Percentiles rank a stretch among this genome's conserved stretches.
Evolutionary conservation across 192 early-diverging fungal genomes (phyloP).

Genomic region (Dissophora ornata): DNA sequence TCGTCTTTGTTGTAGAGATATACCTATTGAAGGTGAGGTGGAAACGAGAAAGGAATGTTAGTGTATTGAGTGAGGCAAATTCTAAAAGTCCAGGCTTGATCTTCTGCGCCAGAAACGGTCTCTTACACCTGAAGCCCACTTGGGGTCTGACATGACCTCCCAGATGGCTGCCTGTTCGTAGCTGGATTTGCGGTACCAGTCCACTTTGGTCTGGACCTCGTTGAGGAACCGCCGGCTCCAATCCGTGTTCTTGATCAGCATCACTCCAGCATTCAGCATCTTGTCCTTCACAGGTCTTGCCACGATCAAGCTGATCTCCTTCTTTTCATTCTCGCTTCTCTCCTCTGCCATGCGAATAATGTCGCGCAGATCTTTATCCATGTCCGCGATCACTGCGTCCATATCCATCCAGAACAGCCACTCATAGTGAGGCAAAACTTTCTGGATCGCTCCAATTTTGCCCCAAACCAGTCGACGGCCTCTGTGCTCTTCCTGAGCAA

Average conservation of each 20-base stretch:
- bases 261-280: constrained; percentile 71
- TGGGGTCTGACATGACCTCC: constrained; percentile 59
- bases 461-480: constrained; percentile 70
- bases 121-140: constrained; percentile 48
- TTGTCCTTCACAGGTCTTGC: constrained; percentile 56
- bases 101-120: background rate
- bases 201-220: constrained; percentile 51
- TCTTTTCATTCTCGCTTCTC: constrained; percentile 11
- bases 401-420: constrained; percentile 75
- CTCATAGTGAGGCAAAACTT: constrained; percentile 66
- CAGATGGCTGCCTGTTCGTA: constrained; percentile 71
- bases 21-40: constrained; percentile 17
- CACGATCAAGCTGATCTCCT: constrained; percentile 61
- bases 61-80: background rate
- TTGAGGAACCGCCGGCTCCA: constrained; percentile 62
- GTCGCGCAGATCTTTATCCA: constrained; percentile 51
- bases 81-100: background rate
- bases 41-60: constrained; percentile 12
- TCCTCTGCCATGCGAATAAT: constrained; percentile 56
- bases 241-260: constrained; percentile 67
- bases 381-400: constrained; percentile 66
- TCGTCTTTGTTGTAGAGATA: constrained; percentile 61
- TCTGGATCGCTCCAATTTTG: constrained; percentile 67
- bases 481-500: constrained; percentile 60
- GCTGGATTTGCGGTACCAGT: constrained; percentile 53